Percentiles rank a stretch among this genome's conserved stretches.
Conservation (phyloP, 2,329 filamentous ascomycete species). For the Drechslerella dactyloides region DNA sequence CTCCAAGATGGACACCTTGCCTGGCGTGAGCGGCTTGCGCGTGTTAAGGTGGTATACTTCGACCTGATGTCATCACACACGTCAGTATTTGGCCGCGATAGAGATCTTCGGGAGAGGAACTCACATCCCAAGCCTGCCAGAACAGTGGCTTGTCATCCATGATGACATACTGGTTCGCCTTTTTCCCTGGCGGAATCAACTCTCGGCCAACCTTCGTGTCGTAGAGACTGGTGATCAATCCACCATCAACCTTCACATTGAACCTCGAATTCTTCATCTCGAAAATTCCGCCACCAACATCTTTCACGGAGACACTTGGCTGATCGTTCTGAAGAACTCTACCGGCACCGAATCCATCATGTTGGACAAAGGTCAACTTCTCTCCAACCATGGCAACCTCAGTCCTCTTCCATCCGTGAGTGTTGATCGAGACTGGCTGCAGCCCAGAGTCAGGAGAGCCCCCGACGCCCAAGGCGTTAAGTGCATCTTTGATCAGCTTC, state of each 20-base stretch:
- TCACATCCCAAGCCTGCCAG: conserved; percentile 54
- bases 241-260: conserved; percentile 73
- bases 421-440: conserved; percentile 74
- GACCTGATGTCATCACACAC: conserved; percentile 67
- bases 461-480: conserved; percentile 70
- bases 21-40: conserved; percentile 74
- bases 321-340: conserved; percentile 25
- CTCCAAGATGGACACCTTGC: conserved; percentile 74
- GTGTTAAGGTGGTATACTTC: conserved; percentile 95
- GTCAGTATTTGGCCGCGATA: no score
- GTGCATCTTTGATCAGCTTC: conserved; percentile 72
- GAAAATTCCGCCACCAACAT: conserved; percentile 69
- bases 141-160: conserved; percentile 79
- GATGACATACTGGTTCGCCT: conserved; percentile 89
- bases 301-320: conserved; percentile 64
- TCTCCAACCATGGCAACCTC: conserved; percentile 70
- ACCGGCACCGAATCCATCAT: conserved; percentile 39
- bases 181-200: conserved; percentile 73
- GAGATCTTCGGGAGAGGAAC: background rate
- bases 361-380: conserved; percentile 38
- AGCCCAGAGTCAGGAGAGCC: conserved; percentile 59
- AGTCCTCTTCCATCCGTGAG: conserved; percentile 81
- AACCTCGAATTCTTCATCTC: conserved; percentile 80
- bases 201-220: conserved; percentile 77
- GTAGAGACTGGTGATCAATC: conserved; percentile 82